A percentile compares a stretch with the other conserved stretches of the same genome.
phyloP scores from a whole-genome alignment of 192 early-diverging fungal species.

The Entomortierella beljakovae region DNA sequence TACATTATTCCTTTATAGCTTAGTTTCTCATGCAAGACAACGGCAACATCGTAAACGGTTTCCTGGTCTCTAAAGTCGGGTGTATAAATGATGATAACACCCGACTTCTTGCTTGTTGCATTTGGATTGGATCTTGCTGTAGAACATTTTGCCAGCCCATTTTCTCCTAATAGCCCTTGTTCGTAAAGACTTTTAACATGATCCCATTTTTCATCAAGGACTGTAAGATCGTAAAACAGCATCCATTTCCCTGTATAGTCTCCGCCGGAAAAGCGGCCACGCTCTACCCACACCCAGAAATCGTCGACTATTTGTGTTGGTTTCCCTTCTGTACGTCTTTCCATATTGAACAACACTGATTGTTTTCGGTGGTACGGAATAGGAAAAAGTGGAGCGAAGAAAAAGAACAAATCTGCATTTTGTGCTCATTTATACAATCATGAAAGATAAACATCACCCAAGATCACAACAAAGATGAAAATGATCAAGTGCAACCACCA shows the following conservation, averaged over 20 bases:
- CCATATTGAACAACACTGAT: too few species aligned
- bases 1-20: slow-evolving; percentile 26
- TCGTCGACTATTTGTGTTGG: too few species aligned
- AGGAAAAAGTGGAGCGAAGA: too few species aligned
- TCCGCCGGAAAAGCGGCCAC: neutral
- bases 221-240: slow-evolving; percentile 32
- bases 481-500: too few species aligned
- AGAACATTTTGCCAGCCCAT: slow-evolving; percentile 39
- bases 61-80: slow-evolving; percentile 28
- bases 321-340: too few species aligned
- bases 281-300: too few species aligned
- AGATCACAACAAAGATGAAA: too few species aligned
- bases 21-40: slow-evolving; percentile 14
- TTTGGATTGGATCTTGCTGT: slow-evolving; percentile 32
- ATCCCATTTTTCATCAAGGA: slow-evolving; percentile 37
- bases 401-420: too few species aligned
- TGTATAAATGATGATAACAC: slow-evolving; percentile 42
- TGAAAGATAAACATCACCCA: too few species aligned
- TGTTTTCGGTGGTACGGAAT: too few species aligned
- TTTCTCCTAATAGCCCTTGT: slow-evolving; percentile 13
- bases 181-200: slow-evolving; percentile 18
- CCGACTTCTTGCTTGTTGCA: slow-evolving; percentile 31
- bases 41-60: slow-evolving; percentile 21
- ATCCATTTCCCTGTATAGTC: slow-evolving; percentile 37
- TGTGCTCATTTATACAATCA: too few species aligned